phyloP scores from a whole-genome alignment of 2,329 filamentous ascomycete genomes.

The Biscogniauxia mediterranea region DNA sequence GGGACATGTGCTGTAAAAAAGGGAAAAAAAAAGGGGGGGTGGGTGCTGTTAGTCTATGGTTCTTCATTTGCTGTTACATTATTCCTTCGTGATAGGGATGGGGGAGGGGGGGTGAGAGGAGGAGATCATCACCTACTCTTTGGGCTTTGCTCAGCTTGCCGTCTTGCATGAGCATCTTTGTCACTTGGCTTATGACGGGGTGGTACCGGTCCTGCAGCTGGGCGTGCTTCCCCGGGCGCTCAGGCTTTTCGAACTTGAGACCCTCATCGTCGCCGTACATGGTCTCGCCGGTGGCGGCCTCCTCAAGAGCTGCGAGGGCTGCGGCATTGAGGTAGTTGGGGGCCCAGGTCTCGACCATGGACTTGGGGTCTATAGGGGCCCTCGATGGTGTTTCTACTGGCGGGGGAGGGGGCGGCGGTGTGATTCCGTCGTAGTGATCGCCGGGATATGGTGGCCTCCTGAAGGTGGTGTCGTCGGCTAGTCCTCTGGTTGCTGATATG shows the following conservation, averaged over 20 bases:
- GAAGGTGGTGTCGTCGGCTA: constrained; percentile 19
- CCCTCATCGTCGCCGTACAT: constrained; percentile 44
- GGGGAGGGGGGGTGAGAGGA: constrained; percentile 1
- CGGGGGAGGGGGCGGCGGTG: constrained; percentile 8
- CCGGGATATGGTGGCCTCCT: constrained; percentile 14
- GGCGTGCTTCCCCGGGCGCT: constrained; percentile 49
- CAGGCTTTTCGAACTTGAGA: constrained; percentile 77
- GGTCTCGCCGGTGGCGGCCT: constrained; percentile 27
- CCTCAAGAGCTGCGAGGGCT: constrained; percentile 29
- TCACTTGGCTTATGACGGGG: constrained; percentile 80
- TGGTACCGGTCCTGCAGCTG: constrained; percentile 83
- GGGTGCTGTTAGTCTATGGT: not conserved
- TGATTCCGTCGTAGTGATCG: constrained; percentile 3
- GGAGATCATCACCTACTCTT: constrained; percentile 55
- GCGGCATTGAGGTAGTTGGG: constrained; percentile 31
- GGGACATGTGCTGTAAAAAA: constrained; percentile 69
- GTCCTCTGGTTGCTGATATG: constrained; percentile 21
- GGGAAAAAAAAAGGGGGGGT: not conserved
- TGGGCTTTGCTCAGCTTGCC: constrained; percentile 91
- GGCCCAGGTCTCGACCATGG: constrained; percentile 23
- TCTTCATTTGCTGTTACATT: constrained; percentile 3
- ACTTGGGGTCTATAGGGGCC: constrained; percentile 8
- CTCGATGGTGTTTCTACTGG: constrained; percentile 1
- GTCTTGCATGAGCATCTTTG: constrained; percentile 85
- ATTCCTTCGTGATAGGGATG: not conserved